Evolutionary conservation across 768 basidiomycete species (phyloP), one percentile per base, ranked within the genome.

Genomic region (Suillus bovinus): DNA sequence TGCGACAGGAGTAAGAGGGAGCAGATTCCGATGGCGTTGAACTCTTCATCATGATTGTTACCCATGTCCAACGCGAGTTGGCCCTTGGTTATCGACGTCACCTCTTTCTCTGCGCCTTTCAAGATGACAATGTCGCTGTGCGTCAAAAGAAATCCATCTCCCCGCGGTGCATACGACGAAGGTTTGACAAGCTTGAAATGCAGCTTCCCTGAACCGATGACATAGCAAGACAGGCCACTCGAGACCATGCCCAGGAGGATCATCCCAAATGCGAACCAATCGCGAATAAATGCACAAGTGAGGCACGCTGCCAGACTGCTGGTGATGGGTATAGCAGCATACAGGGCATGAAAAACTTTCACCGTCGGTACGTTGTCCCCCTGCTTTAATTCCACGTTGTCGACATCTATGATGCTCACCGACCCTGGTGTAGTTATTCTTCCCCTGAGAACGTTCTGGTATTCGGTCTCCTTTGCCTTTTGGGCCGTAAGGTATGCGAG

Each of bases 221-320:
- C 68, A 2, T 69, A 55, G 50, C 71, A 72, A 5, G 77, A 65
- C 13, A 74, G 33, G 2, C 77, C 77, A 53, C 62, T 77, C 47
- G 71, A 69, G 29, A 78, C 6, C 49, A 77, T 73, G 5, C 76
- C 76, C 16, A 75, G 67, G 0, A 74, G 52, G 54, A 78, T 75
- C 70, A 76, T 69, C 0, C 68, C 52, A 55, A 71, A 74, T 34
- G 60, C 60, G 54, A 44, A 70, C 76, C 76, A 77, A 53, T 77
- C 76, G 14, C 17, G 39, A 33, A 63, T 58, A 17, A 71, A 0
- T 3, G 69, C 77, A 49, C 72, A 76, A 34, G 68, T 56, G 57
- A 67, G 53, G 58, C 71, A 73, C 5, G 67, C 61, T n/a, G 33
- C 60, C 39, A 69, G 11, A 61, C 75, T 77, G 57, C 61, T 38